Conservation (phyloP, 2,329 filamentous ascomycete species). For the Zymoseptoria crescenta region DNA sequence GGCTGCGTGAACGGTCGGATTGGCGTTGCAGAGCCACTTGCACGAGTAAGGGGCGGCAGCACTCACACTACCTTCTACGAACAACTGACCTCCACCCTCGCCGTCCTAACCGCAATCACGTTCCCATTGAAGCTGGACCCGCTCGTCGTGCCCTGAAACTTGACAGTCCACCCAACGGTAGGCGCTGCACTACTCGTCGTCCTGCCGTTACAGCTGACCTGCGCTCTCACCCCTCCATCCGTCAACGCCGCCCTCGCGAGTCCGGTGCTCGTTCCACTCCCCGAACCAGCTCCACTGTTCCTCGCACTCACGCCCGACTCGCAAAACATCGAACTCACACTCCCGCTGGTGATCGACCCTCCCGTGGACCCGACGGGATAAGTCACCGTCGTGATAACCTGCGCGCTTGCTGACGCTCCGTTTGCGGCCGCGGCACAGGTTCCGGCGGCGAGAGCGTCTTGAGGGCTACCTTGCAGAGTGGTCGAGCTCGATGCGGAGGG, state of each 20-base stretch:
- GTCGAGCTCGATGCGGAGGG: slow-evolving; percentile 1
- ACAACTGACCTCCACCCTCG: slow-evolving; percentile 5
- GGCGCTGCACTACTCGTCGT: background rate
- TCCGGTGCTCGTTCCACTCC: slow-evolving; percentile 3
- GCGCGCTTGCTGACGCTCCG: slow-evolving; percentile 5
- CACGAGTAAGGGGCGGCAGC: too few species aligned
- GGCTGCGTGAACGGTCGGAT: too few species aligned
- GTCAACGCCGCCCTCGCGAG: slow-evolving; percentile 6
- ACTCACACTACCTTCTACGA: background rate
- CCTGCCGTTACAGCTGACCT: slow-evolving; percentile 6
- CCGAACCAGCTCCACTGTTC: slow-evolving; percentile 1
- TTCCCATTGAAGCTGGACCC: slow-evolving; percentile 3
- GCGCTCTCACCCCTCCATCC: slow-evolving; percentile 5
- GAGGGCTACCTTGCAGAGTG: slow-evolving; percentile 1
- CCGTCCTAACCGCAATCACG: slow-evolving; percentile 3
- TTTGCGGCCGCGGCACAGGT: slow-evolving; percentile 6
- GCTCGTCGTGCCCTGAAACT: slow-evolving; percentile 1
- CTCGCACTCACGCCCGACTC: slow-evolving; percentile 8
- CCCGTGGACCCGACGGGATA: slow-evolving; percentile 5
- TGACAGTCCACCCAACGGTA: background rate
- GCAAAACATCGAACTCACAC: slow-evolving; percentile 5
- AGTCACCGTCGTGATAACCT: slow-evolving; percentile 5
- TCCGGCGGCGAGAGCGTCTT: slow-evolving; percentile 8
- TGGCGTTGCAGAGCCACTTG: too few species aligned
- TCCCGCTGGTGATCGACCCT: slow-evolving; percentile 1